Percentiles rank a stretch among this genome's conserved stretches.
These are phyloP conservation scores for Tilletia caries DNA, from an alignment of 1,284 basidiomycete genomes.

Conservation along the genomic window DNA sequence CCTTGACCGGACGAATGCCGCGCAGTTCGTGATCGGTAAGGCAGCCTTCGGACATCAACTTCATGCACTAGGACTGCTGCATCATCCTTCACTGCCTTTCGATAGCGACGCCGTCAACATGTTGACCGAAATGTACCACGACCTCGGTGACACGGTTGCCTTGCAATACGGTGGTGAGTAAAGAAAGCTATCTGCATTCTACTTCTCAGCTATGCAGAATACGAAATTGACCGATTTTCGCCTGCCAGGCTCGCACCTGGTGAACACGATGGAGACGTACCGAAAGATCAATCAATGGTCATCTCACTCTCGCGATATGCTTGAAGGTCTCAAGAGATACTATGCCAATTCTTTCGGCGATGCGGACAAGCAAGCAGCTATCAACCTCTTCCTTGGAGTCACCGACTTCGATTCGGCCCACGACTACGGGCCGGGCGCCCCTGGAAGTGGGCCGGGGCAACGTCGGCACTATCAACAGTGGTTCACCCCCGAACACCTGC, in stretches of 20 bases:
- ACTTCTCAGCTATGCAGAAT: no score
- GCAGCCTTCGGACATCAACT: slow-evolving; percentile 91
- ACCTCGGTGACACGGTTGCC: slow-evolving; percentile 68
- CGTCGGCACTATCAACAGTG: slow-evolving; percentile 33
- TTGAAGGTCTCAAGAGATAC: slow-evolving; percentile 91
- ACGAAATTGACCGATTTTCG: slow-evolving; percentile 24
- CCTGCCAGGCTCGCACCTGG: slow-evolving; percentile 74
- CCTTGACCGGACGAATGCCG: slow-evolving; percentile 87
- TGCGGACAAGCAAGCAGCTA: slow-evolving; percentile 95
- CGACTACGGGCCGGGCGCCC: neutral
- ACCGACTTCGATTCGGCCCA: slow-evolving; percentile 17
- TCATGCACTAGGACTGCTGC: slow-evolving; percentile 72
- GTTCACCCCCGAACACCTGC: slow-evolving; percentile 36
- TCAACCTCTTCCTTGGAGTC: slow-evolving; percentile 93
- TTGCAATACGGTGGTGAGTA: slow-evolving; percentile 77
- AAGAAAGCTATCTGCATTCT: slow-evolving; percentile 47
- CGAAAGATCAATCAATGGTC: slow-evolving; percentile 91
- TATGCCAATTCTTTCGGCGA: slow-evolving; percentile 86
- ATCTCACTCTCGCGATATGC: slow-evolving; percentile 92
- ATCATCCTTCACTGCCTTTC: slow-evolving; percentile 80
- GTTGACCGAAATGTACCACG: slow-evolving; percentile 97
- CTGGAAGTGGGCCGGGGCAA: neutral
- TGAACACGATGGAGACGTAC: slow-evolving; percentile 95
- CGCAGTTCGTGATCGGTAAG: slow-evolving; percentile 96
- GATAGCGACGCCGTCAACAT: slow-evolving; percentile 95